phyloP scores from a whole-genome alignment of 305 asterid species.

The Caryopteris hybrid region DNA sequence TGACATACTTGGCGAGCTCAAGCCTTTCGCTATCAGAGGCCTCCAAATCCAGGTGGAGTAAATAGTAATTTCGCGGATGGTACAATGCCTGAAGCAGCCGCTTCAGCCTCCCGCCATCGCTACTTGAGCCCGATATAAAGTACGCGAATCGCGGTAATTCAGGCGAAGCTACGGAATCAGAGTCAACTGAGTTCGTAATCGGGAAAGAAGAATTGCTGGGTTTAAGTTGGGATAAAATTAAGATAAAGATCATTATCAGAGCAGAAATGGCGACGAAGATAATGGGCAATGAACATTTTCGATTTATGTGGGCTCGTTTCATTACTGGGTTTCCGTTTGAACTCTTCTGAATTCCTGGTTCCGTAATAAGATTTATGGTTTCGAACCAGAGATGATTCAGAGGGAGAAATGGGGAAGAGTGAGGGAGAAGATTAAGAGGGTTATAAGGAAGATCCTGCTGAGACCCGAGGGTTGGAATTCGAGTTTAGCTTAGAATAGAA shows the following conservation, averaged over 20 bases:
- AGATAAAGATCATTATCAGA: slow-evolving; percentile 27
- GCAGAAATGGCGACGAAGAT: slow-evolving; percentile 33
- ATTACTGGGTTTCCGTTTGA: slow-evolving; percentile 23
- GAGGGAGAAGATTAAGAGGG: neutral
- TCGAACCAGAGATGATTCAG: neutral
- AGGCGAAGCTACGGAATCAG: slow-evolving; percentile 34
- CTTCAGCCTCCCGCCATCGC: slow-evolving; percentile 48
- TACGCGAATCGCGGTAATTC: slow-evolving; percentile 72
- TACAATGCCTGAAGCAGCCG: slow-evolving; percentile 76
- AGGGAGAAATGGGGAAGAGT: neutral
- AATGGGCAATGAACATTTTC: slow-evolving; percentile 52
- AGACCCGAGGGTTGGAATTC: neutral
- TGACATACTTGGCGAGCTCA: slow-evolving; percentile 61
- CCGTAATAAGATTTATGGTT: neutral
- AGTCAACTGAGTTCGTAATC: slow-evolving; percentile 13
- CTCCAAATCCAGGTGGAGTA: slow-evolving; percentile 76
- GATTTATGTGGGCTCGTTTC: slow-evolving; percentile 54
- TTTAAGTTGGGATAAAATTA: slow-evolving; percentile 30
- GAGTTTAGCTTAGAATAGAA: neutral
- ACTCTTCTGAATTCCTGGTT: neutral
- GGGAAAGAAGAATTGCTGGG: slow-evolving; percentile 25
- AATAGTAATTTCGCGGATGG: slow-evolving; percentile 80
- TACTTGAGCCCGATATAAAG: slow-evolving; percentile 63
- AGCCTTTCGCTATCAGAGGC: slow-evolving; percentile 68
- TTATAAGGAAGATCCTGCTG: no score